Evolutionary conservation across 2,329 filamentous ascomycete species (phyloP), one percentile per base, ranked within the genome.

Genomic region (Pleomassaria siparia): DNA sequence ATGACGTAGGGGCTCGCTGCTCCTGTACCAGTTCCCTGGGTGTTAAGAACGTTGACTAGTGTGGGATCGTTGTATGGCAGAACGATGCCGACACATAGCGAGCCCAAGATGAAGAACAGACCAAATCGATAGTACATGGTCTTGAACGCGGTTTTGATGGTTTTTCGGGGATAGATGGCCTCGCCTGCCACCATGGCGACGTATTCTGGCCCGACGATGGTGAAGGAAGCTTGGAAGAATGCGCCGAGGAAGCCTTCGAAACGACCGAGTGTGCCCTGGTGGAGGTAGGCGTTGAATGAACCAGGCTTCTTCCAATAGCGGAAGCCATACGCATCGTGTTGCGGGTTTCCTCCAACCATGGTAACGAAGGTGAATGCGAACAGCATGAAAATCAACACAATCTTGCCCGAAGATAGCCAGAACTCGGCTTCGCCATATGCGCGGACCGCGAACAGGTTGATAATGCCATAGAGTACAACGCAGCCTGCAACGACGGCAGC

Each of bases 61-160:
- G 86, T 89, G 12, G 88, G 72, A 24, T 91, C 81, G 51, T 89
- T 81, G 47, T 84, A 82, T 0, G 87, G 86, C 22, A 71, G 49
- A n/a, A 72, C 60, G 21, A 75, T 74, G 22, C 73, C 72, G 5
- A 74, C 67, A 39, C 64, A 69, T 9, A 76, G 55, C 1, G 72
- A 69, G 15, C 66, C 66, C 1, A 64, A 60, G 39, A 75, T 69
- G 56, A 74, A 75, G 65, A 75, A 74, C 54, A 71, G 53, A 12
- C 60, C 66, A 37, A 75, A 70, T 25, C 74, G 67, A 35, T 54
- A 63, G 55, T 70, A 73, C 10, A 72, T 66, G 29, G 71, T 69
- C 51, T 73, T 74, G 60, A 71, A 75, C 0, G 73, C 73, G 6
- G 64, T 56, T 47, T 72, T 72, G 49, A 76, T 41, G 64, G 53